These are phyloP conservation scores for Aegilops sharonensis DNA, from an alignment of 176 grass and related monocot genomes.

Conservation along the genomic window DNA sequence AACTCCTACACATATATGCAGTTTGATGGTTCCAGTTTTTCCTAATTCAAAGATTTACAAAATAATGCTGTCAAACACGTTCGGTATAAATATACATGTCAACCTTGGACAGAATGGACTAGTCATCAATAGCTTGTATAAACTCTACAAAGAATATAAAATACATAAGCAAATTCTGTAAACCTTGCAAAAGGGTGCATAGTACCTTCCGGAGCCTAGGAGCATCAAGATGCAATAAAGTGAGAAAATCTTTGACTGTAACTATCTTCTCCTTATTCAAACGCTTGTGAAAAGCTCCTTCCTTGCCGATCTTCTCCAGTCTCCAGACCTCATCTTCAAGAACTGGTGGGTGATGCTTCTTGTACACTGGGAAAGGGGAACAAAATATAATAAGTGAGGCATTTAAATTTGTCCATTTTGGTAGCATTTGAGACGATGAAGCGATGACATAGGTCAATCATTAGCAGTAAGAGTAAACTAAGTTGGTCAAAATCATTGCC, in stretches of 20 bases:
- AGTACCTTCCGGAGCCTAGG: constrained; percentile 75
- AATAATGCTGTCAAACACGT: background rate
- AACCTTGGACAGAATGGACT: background rate
- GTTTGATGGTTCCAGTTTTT: background rate
- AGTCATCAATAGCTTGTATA: background rate
- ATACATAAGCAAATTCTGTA: constrained; percentile 8
- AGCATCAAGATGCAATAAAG: constrained; percentile 58
- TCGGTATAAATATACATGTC: background rate
- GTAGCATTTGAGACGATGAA: background rate
- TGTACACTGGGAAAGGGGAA: constrained; percentile 67
- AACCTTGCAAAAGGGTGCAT: constrained; percentile 5
- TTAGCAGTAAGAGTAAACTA: background rate
- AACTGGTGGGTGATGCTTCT: constrained; percentile 91
- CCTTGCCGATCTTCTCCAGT: constrained; percentile 97
- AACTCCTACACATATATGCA: background rate
- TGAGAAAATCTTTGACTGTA: constrained; percentile 88
- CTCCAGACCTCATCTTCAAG: constrained; percentile 93
- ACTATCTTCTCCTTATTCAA: constrained; percentile 65
- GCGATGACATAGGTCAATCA: background rate
- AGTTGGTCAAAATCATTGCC: background rate
- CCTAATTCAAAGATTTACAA: background rate
- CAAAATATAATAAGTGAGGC: constrained; percentile 10
- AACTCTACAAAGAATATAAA: constrained; percentile 8
- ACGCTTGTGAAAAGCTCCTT: constrained; percentile 94
- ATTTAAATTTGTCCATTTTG: constrained; percentile 1